Conservation (phyloP, 352 stramenopile genomes). For the Phytophthora chlamydospora region DNA sequence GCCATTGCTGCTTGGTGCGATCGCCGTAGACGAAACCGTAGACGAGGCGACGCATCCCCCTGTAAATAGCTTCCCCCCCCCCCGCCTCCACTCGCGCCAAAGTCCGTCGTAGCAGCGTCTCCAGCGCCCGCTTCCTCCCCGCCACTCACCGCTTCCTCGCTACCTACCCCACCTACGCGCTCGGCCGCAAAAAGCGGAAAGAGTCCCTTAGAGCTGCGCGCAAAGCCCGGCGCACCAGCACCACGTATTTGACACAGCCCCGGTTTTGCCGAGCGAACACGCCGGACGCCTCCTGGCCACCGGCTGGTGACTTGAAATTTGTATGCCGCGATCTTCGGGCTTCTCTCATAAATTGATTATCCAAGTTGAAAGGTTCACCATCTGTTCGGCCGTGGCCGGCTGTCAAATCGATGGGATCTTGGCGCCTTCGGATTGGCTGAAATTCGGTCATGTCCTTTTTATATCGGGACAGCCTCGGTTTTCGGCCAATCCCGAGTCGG, state of each 20-base stretch:
- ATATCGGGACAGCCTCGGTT: background rate
- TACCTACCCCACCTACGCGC: conserved; percentile 38
- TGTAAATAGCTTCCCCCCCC: background rate
- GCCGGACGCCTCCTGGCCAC: conserved; percentile 26
- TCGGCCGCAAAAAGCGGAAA: conserved; percentile 75
- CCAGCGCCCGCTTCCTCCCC: background rate
- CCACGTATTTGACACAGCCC: conserved; percentile 51
- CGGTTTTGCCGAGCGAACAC: conserved; percentile 23
- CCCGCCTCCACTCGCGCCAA: background rate
- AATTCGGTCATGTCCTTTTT: too few relatives aligned
- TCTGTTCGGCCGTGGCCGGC: too few relatives aligned
- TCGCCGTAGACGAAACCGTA: conserved; percentile 17
- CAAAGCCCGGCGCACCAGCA: conserved; percentile 51
- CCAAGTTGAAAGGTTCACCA: background rate
- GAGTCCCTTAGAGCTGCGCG: conserved; percentile 45
- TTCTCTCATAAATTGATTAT: conserved; percentile 12
- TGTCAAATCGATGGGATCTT: too few relatives aligned
- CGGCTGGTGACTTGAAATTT: conserved; percentile 29
- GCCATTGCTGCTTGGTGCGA: conserved; percentile 1
- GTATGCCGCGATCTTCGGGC: conserved; percentile 19
- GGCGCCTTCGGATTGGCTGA: too few relatives aligned
- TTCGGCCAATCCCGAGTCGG: conserved; percentile 2
- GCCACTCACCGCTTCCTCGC: background rate
- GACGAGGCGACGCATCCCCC: conserved; percentile 14
- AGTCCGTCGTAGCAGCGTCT: too few relatives aligned